phyloP scores from a whole-genome alignment of 805 yeast species.

The Hanseniaspora osmophila region DNA sequence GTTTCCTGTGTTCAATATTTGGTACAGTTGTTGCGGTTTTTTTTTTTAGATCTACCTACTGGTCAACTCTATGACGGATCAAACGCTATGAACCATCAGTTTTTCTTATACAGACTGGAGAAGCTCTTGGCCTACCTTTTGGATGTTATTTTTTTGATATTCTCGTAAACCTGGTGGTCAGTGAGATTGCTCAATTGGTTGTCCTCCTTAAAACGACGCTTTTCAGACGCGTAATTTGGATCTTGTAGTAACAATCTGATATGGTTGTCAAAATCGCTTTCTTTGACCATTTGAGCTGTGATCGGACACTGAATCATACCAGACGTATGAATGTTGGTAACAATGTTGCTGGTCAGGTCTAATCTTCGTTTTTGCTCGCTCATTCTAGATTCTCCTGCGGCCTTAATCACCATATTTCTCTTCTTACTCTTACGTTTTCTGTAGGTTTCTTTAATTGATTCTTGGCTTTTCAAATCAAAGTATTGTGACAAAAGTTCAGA shows the following conservation, averaged over 20 bases:
- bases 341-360: background rate
- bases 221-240: constrained; percentile 63
- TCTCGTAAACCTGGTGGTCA: constrained; percentile 46
- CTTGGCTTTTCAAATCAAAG: constrained; percentile 18
- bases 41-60: background rate
- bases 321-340: constrained; percentile 10
- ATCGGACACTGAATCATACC: constrained; percentile 54
- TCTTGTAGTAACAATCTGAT: constrained; percentile 56
- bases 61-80: too few relatives aligned
- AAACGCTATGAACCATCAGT: too few relatives aligned
- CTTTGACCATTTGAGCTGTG: constrained; percentile 58
- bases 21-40: too few relatives aligned
- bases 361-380: constrained; percentile 14
- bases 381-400: constrained; percentile 59
- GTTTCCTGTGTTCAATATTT: too few relatives aligned
- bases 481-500: constrained; percentile 48
- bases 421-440: constrained; percentile 2
- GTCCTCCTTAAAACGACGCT: constrained; percentile 40
- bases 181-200: constrained; percentile 36
- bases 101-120: too few relatives aligned
- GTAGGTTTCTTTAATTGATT: constrained; percentile 9
- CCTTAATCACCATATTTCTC: constrained; percentile 48
- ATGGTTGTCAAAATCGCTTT: constrained; percentile 56
- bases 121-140: background rate
- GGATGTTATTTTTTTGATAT: constrained; percentile 36